Percentiles rank a stretch among this genome's conserved stretches.
Evolutionary conservation across 768 basidiomycete species (phyloP).

Genomic region (Leucosporidium creatinivorum): DNA sequence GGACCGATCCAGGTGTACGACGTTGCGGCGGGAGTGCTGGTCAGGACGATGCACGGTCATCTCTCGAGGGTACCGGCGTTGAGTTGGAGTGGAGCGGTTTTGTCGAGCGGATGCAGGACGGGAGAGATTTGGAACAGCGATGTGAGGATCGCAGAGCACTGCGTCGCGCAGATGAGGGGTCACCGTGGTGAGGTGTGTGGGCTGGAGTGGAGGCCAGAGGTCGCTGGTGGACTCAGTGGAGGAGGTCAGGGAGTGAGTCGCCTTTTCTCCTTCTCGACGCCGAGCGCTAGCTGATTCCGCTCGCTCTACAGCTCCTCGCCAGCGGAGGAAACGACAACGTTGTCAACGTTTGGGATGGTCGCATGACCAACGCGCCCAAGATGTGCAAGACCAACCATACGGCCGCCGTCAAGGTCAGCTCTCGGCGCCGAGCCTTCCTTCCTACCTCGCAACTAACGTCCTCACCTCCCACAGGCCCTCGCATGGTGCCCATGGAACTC

Average conservation of each 20-base stretch:
- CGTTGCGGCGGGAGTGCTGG: constrained; percentile 63
- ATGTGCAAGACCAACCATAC: constrained; percentile 90
- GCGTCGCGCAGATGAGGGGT: constrained; percentile 80
- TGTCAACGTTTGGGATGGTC: constrained; percentile 93
- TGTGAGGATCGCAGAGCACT: constrained; percentile 76
- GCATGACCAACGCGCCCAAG: constrained; percentile 56
- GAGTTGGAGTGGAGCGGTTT: constrained; percentile 72
- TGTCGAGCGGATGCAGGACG: constrained; percentile 82
- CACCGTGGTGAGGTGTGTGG: constrained; percentile 93
- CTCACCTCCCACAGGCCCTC: constrained; percentile 56
- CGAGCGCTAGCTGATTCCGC: background rate
- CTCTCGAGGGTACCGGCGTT: constrained; percentile 73
- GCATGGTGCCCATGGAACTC: constrained; percentile 98
- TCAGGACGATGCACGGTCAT: constrained; percentile 87
- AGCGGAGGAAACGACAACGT: constrained; percentile 97
- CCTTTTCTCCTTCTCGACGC: background rate
- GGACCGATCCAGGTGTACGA: constrained; percentile 97
- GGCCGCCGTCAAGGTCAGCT: constrained; percentile 56
- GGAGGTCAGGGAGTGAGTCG: constrained; percentile 36
- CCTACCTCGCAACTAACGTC: background rate
- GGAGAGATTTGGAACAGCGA: constrained; percentile 97
- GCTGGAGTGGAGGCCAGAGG: constrained; percentile 77
- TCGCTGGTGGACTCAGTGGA: constrained; percentile 44
- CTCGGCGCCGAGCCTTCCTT: background rate
- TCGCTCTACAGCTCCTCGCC: constrained; percentile 57